Percentiles rank a stretch among this genome's conserved stretches.
Conservation (phyloP, 2,329 filamentous ascomycete species). For the Exophiala oligosperma region DNA sequence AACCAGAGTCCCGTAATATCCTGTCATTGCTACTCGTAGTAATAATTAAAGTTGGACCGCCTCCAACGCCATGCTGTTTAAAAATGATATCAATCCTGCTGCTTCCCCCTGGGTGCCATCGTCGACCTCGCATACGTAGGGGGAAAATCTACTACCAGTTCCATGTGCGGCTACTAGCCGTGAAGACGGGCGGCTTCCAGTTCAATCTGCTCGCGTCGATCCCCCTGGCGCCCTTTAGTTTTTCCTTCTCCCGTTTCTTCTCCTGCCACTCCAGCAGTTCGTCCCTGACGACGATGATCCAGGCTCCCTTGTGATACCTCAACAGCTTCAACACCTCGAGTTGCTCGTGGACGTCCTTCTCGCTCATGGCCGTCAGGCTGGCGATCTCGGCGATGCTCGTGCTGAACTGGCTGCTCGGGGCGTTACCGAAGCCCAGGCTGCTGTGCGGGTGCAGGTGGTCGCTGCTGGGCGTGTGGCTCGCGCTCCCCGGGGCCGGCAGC, state of each 20-base stretch:
- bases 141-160: slow-evolving; percentile 65
- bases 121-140: too few species aligned
- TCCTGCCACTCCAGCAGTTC: slow-evolving; percentile 70
- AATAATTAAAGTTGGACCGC: too few species aligned
- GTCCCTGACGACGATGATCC: slow-evolving; percentile 91
- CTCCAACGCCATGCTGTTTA: too few species aligned
- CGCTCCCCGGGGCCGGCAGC: slow-evolving; percentile 30
- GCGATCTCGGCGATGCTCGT: slow-evolving; percentile 87
- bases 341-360: slow-evolving; percentile 92
- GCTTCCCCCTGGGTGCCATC: too few species aligned
- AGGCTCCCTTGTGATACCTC: slow-evolving; percentile 92
- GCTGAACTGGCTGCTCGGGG: slow-evolving; percentile 30
- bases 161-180: slow-evolving; percentile 86
- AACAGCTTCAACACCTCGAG: slow-evolving; percentile 93
- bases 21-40: too few species aligned
- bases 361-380: slow-evolving; percentile 84
- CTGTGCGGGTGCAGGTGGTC: slow-evolving; percentile 28
- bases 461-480: slow-evolving; percentile 25
- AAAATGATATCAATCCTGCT: too few species aligned
- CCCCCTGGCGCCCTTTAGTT: slow-evolving; percentile 68
- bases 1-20: too few species aligned
- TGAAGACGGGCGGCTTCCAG: slow-evolving; percentile 97
- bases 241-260: slow-evolving; percentile 75
- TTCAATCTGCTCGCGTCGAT: slow-evolving; percentile 79
- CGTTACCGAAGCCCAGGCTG: slow-evolving; percentile 12